Base-by-base conservation (phyloP, 495 filamentous ascomycete species). In the Trichoderma orchidacearum region DNA sequence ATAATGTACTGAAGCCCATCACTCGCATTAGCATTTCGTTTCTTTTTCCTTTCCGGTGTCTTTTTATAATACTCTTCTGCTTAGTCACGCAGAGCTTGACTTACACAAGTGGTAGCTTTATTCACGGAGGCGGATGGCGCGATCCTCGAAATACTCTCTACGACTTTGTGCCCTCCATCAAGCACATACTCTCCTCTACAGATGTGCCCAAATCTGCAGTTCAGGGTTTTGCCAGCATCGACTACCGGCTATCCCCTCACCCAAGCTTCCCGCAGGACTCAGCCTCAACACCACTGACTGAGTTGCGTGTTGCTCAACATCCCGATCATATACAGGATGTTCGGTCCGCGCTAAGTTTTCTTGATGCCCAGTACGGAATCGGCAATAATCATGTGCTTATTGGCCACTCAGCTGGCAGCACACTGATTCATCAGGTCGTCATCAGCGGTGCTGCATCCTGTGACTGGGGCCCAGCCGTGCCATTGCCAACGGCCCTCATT, bases 91-190 rank as follows among this genome's bases (percentile, higher is more conserved):
- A 41, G 36, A 41, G 15, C 36, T 17, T n/a, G 13, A 38, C 36
- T n/a, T 41, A 6, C 21, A 18, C 17, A n/a, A 13, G 32, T 25
- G 38, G 15, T 23, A 57, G 56, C 30, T 57, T 52, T 71, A 84
- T 95, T 66, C 91, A 95, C 71, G 89, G 91, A 62, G 90, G 90
- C 63, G 90, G 86, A 63, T 96, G 88, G 87, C 80, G 87, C 57
- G 90, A 95, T 63, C 89, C 89, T 48, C 66, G 65, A 50, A 67
- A 83, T 21, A 78, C 74, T 54, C 68, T 79, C 17, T 58, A 70
- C 6, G 70, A 70, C n/a, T 80, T 85, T 58, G 59, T 66, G 23
- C 69, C 74, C 4, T 70, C 75, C 13, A 65, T 79, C 41, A 61
- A 67, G 12, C 68, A 71, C 56, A 72, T 85, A 21, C 65, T 73